These are phyloP conservation scores for Leptographium wingfieldii DNA, from an alignment of 2,329 filamentous ascomycete genomes.

Conservation along the genomic window DNA sequence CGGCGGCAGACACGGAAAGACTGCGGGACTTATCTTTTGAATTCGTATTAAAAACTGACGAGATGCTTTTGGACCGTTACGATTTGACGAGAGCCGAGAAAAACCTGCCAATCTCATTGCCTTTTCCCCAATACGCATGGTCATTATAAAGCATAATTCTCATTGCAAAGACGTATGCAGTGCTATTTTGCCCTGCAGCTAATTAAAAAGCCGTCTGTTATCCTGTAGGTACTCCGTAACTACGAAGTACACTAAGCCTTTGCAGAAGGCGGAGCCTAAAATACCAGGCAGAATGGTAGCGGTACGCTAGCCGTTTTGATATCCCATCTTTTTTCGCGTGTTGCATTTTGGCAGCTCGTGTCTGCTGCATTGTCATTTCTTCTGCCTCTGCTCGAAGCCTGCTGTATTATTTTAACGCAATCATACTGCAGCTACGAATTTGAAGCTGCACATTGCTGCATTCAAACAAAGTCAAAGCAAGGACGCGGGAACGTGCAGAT, in stretches of 20 bases:
- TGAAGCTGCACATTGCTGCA: not conserved
- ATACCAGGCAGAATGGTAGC: not conserved
- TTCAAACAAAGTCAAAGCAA: not conserved
- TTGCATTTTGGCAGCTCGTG: not conserved
- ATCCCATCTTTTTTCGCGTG: constrained; percentile 2
- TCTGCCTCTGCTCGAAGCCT: not conserved
- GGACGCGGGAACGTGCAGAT: not conserved
- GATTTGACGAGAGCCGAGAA: not conserved
- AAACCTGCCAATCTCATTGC: not conserved
- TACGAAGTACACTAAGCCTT: too few relatives aligned
- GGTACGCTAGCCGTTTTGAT: not conserved
- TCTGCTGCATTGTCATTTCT: not conserved
- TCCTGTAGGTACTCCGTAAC: too few relatives aligned
- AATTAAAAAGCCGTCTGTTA: too few relatives aligned
- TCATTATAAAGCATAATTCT: not conserved
- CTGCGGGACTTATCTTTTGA: not conserved
- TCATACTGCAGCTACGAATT: not conserved
- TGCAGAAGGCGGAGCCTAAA: not conserved
- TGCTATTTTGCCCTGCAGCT: too few relatives aligned
- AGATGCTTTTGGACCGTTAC: too few relatives aligned
- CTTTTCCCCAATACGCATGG: not conserved
- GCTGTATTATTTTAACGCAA: not conserved
- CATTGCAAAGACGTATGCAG: too few relatives aligned
- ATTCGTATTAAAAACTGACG: not conserved
- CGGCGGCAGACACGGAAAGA: not conserved